phyloP scores from a whole-genome alignment of 441 rosid genomes.

The Euphorbia corollata region DNA sequence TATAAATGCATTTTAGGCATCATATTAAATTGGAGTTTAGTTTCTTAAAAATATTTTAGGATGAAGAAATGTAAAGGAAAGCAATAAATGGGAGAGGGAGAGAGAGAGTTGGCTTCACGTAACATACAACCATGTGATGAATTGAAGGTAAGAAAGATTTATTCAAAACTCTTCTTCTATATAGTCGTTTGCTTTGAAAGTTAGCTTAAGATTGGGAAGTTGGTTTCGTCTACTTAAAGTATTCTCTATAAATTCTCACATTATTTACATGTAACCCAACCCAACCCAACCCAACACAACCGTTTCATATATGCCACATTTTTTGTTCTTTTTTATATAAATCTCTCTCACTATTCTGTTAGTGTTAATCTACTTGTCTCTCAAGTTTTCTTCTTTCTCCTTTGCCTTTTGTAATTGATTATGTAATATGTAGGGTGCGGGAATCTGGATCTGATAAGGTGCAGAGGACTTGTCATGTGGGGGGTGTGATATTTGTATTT shows the following conservation, averaged over 20 bases:
- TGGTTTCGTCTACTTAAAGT: constrained; percentile 18
- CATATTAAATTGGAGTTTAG: too few species aligned
- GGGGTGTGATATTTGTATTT: not conserved
- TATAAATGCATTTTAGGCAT: not conserved
- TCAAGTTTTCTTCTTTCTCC: not conserved
- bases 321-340: too few species aligned
- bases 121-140: constrained; percentile 14
- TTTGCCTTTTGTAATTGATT: not conserved
- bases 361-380: not conserved
- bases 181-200: constrained; percentile 1
- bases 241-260: not conserved
- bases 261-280: not conserved
- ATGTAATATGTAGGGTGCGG: not conserved
- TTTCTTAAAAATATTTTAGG: too few species aligned
- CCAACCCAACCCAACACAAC: not conserved
- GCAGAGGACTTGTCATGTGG: not conserved
- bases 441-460: constrained; percentile 16
- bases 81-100: not conserved
- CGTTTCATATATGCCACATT: not conserved
- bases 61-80: not conserved
- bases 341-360: too few species aligned
- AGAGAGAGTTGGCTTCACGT: constrained; percentile 8
- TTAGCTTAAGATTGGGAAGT: not conserved
- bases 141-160: too few species aligned
- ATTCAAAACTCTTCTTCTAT: too few species aligned